phyloP scores from a whole-genome alignment of 345 rosid genomes.

The Balakata baccata region DNA sequence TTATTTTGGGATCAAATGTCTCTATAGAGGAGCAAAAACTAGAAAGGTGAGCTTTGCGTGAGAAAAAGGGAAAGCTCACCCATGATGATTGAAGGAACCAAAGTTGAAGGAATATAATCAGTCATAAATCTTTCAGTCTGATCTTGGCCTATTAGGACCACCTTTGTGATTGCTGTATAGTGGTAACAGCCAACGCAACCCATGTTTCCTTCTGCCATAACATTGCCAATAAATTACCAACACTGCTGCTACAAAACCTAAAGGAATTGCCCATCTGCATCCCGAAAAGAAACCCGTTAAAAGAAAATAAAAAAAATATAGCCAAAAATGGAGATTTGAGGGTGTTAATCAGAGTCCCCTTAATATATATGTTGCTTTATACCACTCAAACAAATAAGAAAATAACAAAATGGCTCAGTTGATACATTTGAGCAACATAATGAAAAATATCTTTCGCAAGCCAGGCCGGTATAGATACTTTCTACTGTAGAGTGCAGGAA shows the following conservation, averaged over 20 bases:
- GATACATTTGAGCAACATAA: not conserved
- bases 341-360: not conserved
- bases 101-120: not conserved
- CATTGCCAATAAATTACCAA: slow-evolving; percentile 78
- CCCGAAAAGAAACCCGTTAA: not conserved
- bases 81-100: slow-evolving; percentile 15
- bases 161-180: slow-evolving; percentile 54
- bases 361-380: not conserved
- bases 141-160: slow-evolving; percentile 60
- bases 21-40: slow-evolving; percentile 9
- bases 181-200: slow-evolving; percentile 71
- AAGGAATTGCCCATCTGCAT: slow-evolving; percentile 89
- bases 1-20: not conserved
- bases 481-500: not conserved
- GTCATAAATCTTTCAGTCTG: slow-evolving; percentile 45
- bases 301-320: not conserved
- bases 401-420: not conserved
- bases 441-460: not conserved
- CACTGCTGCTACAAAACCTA: slow-evolving; percentile 45
- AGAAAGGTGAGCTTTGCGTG: slow-evolving; percentile 28
- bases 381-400: not conserved
- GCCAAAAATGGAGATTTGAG: not conserved
- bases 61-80: slow-evolving; percentile 31
- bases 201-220: slow-evolving; percentile 67
- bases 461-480: too few relatives aligned